Base-by-base conservation (phyloP, 2,329 filamentous ascomycete species). In the Dactylellina cionopaga region DNA sequence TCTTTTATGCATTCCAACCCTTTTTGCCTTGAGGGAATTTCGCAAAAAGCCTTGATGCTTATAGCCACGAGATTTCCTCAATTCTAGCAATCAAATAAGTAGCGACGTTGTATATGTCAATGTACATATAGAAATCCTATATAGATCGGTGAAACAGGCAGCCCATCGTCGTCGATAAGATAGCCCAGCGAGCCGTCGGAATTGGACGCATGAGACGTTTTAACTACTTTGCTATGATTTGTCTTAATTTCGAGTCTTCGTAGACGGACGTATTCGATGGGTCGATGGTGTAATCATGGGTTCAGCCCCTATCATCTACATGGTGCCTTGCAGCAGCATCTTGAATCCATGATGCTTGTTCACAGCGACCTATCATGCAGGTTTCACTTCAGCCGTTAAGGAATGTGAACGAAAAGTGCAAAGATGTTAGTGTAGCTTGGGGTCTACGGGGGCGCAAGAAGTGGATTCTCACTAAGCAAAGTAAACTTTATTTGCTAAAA, bases 301-400 rank as follows among this genome's bases (percentile, higher is more conserved):
- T 51, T 49, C 65, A 62, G 56, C 56, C 55, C 49, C 65, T 62
- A 70, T 70, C 62, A 55, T 66, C 62, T 58, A 70, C 66, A 58
- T 55, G 66, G 66, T 71, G 66, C 66, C 66, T 71, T 71, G 66
- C 58, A 71, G n/a, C n/a, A n/a, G 49, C 33, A 27, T 24, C 15
- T 15, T 43, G 33, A 64, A 71, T 71, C 66, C 66, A 71, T 71
- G 66, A 71, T 71, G 66, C 66, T 71, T 63, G 66, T 54, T 47
- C 59, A 58, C 44, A 44, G 56, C 66, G 35, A 54, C 63, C 46
- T 33, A 29, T 51, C 41, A 54, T 70, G 65, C 66, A 71, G 54
- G 66, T 71, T 71, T 71, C 66, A 71, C 24, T 71, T 71, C 66
- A 71, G 58, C 66, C 65, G 47, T 58, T 39, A 31, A 44, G 55